Conservation (phyloP, 352 stramenopile species). For the Pythium coloratum region DNA sequence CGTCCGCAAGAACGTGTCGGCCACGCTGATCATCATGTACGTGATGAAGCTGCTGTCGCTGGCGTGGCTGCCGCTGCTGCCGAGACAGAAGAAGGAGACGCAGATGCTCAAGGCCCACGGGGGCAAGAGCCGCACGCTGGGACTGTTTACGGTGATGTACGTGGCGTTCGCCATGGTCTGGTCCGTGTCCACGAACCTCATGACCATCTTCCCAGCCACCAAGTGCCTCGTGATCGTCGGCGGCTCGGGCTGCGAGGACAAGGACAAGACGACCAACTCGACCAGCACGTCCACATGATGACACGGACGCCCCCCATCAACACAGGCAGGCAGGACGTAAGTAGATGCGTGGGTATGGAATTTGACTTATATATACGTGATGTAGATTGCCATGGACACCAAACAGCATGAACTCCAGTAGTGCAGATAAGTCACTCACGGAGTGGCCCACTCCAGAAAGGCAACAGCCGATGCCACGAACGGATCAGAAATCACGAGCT, state of each 20-base stretch:
- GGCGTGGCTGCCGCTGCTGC: conserved; percentile 29
- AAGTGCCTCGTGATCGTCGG: conserved; percentile 31
- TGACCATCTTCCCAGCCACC: conserved; percentile 31
- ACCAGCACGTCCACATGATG: neutral
- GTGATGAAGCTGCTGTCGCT: conserved; percentile 32
- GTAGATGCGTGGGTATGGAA: neutral
- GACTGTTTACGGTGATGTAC: conserved; percentile 29
- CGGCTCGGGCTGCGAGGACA: conserved; percentile 22
- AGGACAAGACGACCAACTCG: neutral
- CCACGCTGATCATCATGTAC: conserved; percentile 39
- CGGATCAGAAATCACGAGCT: neutral
- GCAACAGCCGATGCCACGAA: neutral
- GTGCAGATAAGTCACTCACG: too few species aligned
- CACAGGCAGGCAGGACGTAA: neutral
- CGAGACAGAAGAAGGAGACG: conserved; percentile 31
- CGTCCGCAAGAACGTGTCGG: conserved; percentile 29
- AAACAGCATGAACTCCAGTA: too few species aligned
- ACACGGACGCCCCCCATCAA: neutral
- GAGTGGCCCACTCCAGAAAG: too few species aligned
- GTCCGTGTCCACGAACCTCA: conserved; percentile 29
- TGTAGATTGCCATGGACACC: neutral
- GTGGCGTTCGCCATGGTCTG: conserved; percentile 28
- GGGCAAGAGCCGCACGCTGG: conserved; percentile 23
- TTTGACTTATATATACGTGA: neutral
- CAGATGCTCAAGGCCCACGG: conserved; percentile 30